These are phyloP conservation scores for Aegilops speltoides DNA, from an alignment of 176 grass and related monocot genomes.

Conservation along the genomic window DNA sequence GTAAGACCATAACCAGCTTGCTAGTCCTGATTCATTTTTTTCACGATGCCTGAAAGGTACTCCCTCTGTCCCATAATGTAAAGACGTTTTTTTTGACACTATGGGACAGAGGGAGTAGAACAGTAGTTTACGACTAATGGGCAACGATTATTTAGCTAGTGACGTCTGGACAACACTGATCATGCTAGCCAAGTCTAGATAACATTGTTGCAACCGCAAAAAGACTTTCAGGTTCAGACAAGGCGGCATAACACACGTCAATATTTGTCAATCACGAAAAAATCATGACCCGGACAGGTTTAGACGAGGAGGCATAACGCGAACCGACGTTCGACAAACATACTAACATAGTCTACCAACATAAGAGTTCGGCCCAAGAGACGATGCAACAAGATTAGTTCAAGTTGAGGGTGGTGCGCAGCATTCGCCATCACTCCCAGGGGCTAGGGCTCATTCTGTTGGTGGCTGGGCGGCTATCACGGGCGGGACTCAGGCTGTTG, in stretches of 20 bases:
- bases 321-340: neutral
- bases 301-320: neutral
- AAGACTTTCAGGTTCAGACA: neutral
- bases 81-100: no score
- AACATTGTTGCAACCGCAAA: neutral
- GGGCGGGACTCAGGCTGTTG: conserved; percentile 18
- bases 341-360: neutral
- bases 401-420: neutral
- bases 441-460: conserved; percentile 52
- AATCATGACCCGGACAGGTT: neutral
- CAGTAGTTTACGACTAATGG: no score
- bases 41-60: no score
- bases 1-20: no score
- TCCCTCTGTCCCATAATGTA: no score
- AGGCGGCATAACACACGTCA: neutral
- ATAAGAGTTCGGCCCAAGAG: conserved; percentile 4
- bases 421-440: conserved; percentile 5
- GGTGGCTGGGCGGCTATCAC: conserved; percentile 16
- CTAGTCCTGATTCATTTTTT: no score
- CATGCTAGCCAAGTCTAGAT: neutral
- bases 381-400: neutral
- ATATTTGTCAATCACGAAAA: neutral
- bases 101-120: no score
- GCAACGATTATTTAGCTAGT: no score
- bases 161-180: no score